Evolutionary conservation across 2,329 filamentous ascomycete genomes (phyloP).

Genomic region (Ilyonectria sp.): DNA sequence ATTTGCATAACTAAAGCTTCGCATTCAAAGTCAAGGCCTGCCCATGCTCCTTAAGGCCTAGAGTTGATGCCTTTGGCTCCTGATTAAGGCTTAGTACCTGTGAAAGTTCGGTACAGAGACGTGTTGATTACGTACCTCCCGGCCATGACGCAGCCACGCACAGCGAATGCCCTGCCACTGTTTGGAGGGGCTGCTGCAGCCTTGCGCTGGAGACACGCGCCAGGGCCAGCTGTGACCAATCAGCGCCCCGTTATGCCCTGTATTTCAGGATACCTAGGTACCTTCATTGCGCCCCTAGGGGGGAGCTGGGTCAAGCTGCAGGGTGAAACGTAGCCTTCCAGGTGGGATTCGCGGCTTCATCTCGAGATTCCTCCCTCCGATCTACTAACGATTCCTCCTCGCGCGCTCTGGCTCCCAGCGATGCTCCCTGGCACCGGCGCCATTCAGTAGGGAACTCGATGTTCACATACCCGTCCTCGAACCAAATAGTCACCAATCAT

Average conservation of each 20-base stretch:
- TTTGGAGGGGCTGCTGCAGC: slow-evolving; percentile 46
- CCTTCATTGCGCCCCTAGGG: slow-evolving; percentile 35
- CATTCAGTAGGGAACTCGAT: slow-evolving; percentile 38
- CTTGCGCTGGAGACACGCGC: slow-evolving; percentile 43
- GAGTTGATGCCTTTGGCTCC: not conserved
- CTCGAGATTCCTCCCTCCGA: slow-evolving; percentile 36
- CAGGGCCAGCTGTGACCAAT: slow-evolving; percentile 42
- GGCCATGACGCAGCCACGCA: slow-evolving; percentile 29
- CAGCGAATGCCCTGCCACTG: slow-evolving; percentile 22
- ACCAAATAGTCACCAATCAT: slow-evolving; percentile 60
- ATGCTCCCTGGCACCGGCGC: slow-evolving; percentile 37
- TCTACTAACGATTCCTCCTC: slow-evolving; percentile 24
- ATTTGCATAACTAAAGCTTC: too few species aligned
- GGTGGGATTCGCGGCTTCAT: slow-evolving; percentile 39
- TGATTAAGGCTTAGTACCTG: slow-evolving; percentile 7
- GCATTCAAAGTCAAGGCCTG: not conserved
- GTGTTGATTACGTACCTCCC: slow-evolving; percentile 24
- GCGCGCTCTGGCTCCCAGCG: slow-evolving; percentile 27
- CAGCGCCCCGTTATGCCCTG: slow-evolving; percentile 22
- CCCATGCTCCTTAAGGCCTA: slow-evolving; percentile 2
- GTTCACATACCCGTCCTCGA: slow-evolving; percentile 37
- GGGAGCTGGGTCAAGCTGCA: slow-evolving; percentile 29
- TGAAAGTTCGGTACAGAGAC: slow-evolving; percentile 2
- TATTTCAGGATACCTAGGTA: slow-evolving; percentile 28
- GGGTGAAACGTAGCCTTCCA: slow-evolving; percentile 49